Base-by-base conservation (phyloP, 2,329 filamentous ascomycete genomes). In the Paraphaeosphaeria minitans region DNA sequence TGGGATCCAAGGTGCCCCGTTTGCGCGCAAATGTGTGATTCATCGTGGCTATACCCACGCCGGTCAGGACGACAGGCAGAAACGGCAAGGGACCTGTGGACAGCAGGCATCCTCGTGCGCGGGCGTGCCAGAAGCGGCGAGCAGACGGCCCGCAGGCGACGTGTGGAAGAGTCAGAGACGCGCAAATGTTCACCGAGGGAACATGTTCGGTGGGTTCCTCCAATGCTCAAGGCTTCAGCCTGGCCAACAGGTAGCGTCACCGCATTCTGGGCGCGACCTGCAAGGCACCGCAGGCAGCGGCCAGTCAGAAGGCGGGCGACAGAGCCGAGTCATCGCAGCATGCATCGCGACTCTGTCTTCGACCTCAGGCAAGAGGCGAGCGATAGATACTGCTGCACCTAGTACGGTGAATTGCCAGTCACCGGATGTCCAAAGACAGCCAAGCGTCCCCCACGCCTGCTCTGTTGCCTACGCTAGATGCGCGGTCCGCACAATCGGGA, bases 41-140 rank as follows among this genome's bases (percentile, higher is more conserved):
- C 69, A 75, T 59, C 61, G 71, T 66, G 72, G 72, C 72, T 68
- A 66, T 70, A 70, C 60, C 35, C 56, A 13, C 50, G 62, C 65
- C 65, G 65, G 66, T 63, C 58, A 64, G 58, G 45, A 31, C 41
- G 45, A 62, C 53, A 70, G 69, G 70, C 71, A 68, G 64, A 63
- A 58, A 55, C 29, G 21, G 63, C 51, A 57, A 62, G 60, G 61
- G 60, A 27, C 24, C 24, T 27, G 24, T 27, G 24, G 24, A 56
- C 49, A 52, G 53, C 63, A 74, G 71, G 69, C 67, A 66, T 57
- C 64, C 61, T 46, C 47, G 50, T 50, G 46, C 53, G 61, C 57
- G 39, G 51, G 35, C 48, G 55, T 21, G 49, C 57, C 51, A 46
- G 56, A 60, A 60, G 47, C 37, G 54, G 56, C 61, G 12, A 51